Conservation (phyloP, 495 filamentous ascomycete genomes). For the Penicillium coprophilum region DNA sequence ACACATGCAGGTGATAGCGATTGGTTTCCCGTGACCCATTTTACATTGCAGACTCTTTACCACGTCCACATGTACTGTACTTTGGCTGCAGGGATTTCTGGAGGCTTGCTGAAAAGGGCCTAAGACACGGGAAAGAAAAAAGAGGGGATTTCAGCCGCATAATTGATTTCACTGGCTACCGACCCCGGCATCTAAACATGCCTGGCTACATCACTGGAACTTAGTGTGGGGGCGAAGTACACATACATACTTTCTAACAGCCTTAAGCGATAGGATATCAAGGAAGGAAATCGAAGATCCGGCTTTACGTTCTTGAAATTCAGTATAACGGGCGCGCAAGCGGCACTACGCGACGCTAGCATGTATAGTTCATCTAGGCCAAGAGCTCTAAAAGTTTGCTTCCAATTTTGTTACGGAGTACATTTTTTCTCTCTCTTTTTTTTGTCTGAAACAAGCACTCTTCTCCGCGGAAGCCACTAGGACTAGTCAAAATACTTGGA, state of each 20-base stretch:
- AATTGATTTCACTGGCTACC: neutral
- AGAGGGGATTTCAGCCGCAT: conserved; percentile 6
- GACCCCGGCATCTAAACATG: neutral
- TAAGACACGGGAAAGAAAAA: neutral
- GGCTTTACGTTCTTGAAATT: neutral
- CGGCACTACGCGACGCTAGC: neutral
- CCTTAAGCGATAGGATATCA: neutral
- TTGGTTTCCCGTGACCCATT: neutral
- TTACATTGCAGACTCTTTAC: conserved; percentile 2
- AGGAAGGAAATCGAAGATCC: neutral
- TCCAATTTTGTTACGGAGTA: neutral
- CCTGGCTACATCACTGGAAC: neutral
- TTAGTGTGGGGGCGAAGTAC: neutral
- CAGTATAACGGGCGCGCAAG: neutral
- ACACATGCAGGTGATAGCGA: conserved; percentile 2
- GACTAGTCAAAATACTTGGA: neutral
- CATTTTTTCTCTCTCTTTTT: no score
- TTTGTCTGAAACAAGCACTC: neutral
- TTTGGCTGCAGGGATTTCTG: neutral
- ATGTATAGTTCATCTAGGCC: neutral
- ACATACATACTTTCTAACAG: neutral
- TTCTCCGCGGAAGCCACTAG: neutral
- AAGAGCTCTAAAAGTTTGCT: neutral
- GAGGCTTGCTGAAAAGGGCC: neutral
- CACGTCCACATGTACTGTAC: neutral